Percentiles rank a stretch among this genome's conserved stretches.
Evolutionary conservation across 225 moss, liverwort and hornwort species (phyloP).

Genomic region (Marchantia paleacea): DNA sequence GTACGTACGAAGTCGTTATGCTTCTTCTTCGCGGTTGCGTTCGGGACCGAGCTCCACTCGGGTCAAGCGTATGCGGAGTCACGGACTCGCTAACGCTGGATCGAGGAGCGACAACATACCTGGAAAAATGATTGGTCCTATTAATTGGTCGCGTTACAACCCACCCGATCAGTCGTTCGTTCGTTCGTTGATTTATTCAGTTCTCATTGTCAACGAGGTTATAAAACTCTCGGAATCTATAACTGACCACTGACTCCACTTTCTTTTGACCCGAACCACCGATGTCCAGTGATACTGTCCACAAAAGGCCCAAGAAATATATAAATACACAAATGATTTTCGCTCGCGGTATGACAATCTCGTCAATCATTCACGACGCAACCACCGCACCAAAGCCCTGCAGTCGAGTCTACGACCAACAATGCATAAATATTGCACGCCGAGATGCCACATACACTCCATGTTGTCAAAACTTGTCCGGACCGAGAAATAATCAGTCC

Average conservation of each 20-base stretch:
- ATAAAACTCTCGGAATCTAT: background rate
- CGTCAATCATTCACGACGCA: too few relatives aligned
- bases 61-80: background rate
- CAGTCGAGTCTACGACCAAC: too few relatives aligned
- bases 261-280: background rate
- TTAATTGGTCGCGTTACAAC: background rate
- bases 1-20: constrained; percentile 1
- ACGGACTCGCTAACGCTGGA: background rate
- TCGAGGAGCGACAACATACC: background rate
- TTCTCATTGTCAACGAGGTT: background rate
- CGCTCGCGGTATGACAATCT: too few relatives aligned
- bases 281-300: background rate
- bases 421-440: too few relatives aligned
- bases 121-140: background rate
- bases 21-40: background rate
- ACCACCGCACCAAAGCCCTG: too few relatives aligned
- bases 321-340: too few relatives aligned
- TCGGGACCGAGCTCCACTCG: background rate
- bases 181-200: background rate
- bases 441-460: too few relatives aligned
- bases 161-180: background rate
- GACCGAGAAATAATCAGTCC: too few relatives aligned
- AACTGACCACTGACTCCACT: background rate
- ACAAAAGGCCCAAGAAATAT: background rate
- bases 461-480: too few relatives aligned